Evolutionary conservation across 2,329 filamentous ascomycete genomes (phyloP).

Genomic region (Monilinia fructigena): DNA sequence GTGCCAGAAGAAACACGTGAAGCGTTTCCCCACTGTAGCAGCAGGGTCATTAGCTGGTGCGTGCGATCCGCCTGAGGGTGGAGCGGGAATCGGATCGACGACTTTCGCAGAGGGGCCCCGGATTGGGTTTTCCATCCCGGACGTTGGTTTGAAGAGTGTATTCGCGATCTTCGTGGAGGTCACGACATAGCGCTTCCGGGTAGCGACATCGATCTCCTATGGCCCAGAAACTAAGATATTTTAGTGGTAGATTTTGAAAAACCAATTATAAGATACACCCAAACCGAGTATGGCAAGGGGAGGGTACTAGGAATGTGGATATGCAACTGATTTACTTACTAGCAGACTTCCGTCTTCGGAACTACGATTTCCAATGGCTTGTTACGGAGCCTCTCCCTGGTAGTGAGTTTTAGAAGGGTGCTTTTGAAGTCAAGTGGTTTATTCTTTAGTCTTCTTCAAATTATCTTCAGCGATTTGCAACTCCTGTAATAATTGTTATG

Average conservation of each 20-base stretch:
- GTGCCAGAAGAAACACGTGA: constrained; percentile 22
- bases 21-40: constrained; percentile 8
- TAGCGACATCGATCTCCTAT: constrained; percentile 32
- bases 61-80: neutral
- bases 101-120: constrained; percentile 14
- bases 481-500: neutral
- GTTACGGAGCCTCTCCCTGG: constrained; percentile 23
- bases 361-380: constrained; percentile 13
- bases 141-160: constrained; percentile 25
- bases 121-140: constrained; percentile 32
- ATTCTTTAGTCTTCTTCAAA: neutral
- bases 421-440: neutral
- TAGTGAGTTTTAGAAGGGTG: neutral
- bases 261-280: neutral
- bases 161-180: constrained; percentile 29
- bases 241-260: neutral
- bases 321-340: constrained; percentile 22
- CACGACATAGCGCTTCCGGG: constrained; percentile 33
- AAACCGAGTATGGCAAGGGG: no score
- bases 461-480: neutral
- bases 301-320: no score
- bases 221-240: constrained; percentile 27
- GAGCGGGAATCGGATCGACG: neutral
- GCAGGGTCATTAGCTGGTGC: neutral
- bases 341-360: constrained; percentile 33